Conservation (phyloP, 371 early-diverging fungal genomes). For the Rhizopus sp. region DNA sequence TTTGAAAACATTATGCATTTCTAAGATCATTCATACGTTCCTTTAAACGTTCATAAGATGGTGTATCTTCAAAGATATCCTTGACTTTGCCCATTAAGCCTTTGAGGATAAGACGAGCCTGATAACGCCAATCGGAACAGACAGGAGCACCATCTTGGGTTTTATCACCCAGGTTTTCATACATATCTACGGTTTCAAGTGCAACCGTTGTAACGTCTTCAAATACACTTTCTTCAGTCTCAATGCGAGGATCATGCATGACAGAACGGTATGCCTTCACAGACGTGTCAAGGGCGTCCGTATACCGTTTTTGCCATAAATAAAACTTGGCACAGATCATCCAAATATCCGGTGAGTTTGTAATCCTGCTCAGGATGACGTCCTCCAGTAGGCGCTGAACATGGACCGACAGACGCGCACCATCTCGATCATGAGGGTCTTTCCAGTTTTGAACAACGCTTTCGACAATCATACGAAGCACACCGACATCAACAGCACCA, state of each 20-base stretch:
- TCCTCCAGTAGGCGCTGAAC: slow-evolving; percentile 64
- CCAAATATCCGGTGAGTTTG: slow-evolving; percentile 80
- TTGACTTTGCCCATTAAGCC: slow-evolving; percentile 82
- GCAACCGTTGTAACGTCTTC: slow-evolving; percentile 67
- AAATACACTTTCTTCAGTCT: slow-evolving; percentile 68
- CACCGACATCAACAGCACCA: slow-evolving; percentile 75
- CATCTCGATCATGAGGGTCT: slow-evolving; percentile 58
- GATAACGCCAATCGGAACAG: slow-evolving; percentile 88
- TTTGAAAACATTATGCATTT: slow-evolving; percentile 20
- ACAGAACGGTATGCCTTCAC: slow-evolving; percentile 83
- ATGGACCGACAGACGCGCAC: slow-evolving; percentile 38
- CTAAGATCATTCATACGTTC: slow-evolving; percentile 62
- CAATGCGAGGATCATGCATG: slow-evolving; percentile 73
- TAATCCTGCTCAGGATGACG: slow-evolving; percentile 71
- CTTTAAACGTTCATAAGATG: slow-evolving; percentile 60
- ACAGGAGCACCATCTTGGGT: slow-evolving; percentile 49
- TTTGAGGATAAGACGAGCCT: slow-evolving; percentile 78
- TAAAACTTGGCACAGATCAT: slow-evolving; percentile 75
- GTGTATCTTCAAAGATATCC: slow-evolving; percentile 71
- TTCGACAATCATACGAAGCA: slow-evolving; percentile 71
- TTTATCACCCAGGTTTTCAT: slow-evolving; percentile 69
- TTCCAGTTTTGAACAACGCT: slow-evolving; percentile 66
- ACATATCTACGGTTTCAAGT: slow-evolving; percentile 77
- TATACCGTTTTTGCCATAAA: slow-evolving; percentile 60
- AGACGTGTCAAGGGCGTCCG: slow-evolving; percentile 75